Conservation (phyloP, 2,329 filamentous ascomycete genomes). For the Paracorniculantispora psalliotae region DNA sequence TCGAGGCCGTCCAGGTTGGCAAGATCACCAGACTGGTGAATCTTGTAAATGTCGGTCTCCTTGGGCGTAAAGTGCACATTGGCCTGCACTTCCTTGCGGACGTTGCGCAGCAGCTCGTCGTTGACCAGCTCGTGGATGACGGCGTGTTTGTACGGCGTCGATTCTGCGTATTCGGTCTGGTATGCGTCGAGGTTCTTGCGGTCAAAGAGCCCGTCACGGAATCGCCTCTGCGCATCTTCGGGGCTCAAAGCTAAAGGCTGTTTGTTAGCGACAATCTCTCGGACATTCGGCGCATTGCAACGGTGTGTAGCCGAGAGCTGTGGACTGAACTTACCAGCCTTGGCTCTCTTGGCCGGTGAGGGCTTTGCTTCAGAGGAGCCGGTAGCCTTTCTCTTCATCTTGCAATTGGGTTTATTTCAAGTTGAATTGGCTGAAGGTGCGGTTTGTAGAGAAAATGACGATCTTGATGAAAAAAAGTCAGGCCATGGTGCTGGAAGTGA, state of each 20-base stretch:
- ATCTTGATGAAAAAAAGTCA: conserved; percentile 5
- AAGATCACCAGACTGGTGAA: conserved; percentile 95
- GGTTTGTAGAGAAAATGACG: background rate
- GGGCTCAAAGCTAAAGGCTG: conserved; percentile 37
- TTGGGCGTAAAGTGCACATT: conserved; percentile 96
- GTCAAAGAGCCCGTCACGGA: conserved; percentile 63
- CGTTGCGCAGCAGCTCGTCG: conserved; percentile 73
- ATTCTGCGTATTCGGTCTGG: conserved; percentile 57
- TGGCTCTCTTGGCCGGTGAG: background rate
- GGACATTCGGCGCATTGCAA: background rate
- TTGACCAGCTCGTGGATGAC: conserved; percentile 81
- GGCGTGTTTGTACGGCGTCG: conserved; percentile 79
- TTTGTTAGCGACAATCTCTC: background rate
- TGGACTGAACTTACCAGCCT: background rate
- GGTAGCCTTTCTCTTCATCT: conserved; percentile 14
- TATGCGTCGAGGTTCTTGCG: conserved; percentile 53
- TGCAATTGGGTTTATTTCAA: background rate
- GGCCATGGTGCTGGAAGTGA: conserved; percentile 9
- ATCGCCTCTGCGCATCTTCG: conserved; percentile 52
- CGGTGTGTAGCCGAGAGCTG: background rate
- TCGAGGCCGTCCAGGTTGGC: conserved; percentile 95
- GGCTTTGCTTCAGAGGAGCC: background rate
- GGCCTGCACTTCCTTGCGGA: conserved; percentile 81
- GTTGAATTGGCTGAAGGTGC: background rate
- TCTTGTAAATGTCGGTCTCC: conserved; percentile 99